Percentiles rank a stretch among this genome's conserved stretches.
Conservation (phyloP, 2,329 filamentous ascomycete genomes). For the Blastomyces gilchristii region DNA sequence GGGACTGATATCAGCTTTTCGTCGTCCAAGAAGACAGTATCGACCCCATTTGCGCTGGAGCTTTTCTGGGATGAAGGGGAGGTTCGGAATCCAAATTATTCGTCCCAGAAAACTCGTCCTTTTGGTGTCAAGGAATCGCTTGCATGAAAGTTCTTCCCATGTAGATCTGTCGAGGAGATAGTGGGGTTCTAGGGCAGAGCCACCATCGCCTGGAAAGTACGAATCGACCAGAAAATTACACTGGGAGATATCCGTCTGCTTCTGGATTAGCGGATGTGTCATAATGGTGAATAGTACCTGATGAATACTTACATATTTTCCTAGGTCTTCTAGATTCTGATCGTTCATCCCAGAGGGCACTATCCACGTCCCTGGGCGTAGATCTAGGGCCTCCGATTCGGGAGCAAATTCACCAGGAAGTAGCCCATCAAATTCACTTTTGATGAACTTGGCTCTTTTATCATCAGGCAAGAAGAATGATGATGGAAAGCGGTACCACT, state of each 20-base stretch:
- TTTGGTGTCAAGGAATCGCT: constrained; percentile 68
- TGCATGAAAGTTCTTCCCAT: constrained; percentile 70
- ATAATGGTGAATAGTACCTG: not conserved
- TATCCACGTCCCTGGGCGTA: constrained; percentile 76
- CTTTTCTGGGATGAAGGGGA: constrained; percentile 56
- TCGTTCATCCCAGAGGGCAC: constrained; percentile 83
- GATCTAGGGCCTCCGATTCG: constrained; percentile 55
- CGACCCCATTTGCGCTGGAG: constrained; percentile 71
- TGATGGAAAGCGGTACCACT: constrained; percentile 96
- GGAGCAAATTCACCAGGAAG: constrained; percentile 85
- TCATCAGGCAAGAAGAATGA: constrained; percentile 81
- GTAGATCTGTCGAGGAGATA: constrained; percentile 62
- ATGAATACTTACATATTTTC: constrained; percentile 61
- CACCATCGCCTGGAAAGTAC: constrained; percentile 52
- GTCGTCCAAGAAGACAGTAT: constrained; percentile 70
- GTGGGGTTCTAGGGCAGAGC: constrained; percentile 65
- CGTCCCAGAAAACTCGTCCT: constrained; percentile 64
- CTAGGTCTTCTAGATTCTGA: constrained; percentile 71
- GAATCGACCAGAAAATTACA: constrained; percentile 87
- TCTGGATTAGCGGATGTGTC: constrained; percentile 14
- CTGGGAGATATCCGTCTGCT: constrained; percentile 53
- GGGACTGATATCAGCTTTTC: constrained; percentile 16
- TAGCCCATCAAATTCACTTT: constrained; percentile 79
- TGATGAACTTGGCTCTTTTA: constrained; percentile 79
- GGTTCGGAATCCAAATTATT: constrained; percentile 70